phyloP scores from a whole-genome alignment of 805 yeast species.

The Lipomyces spencermartinsiae region DNA sequence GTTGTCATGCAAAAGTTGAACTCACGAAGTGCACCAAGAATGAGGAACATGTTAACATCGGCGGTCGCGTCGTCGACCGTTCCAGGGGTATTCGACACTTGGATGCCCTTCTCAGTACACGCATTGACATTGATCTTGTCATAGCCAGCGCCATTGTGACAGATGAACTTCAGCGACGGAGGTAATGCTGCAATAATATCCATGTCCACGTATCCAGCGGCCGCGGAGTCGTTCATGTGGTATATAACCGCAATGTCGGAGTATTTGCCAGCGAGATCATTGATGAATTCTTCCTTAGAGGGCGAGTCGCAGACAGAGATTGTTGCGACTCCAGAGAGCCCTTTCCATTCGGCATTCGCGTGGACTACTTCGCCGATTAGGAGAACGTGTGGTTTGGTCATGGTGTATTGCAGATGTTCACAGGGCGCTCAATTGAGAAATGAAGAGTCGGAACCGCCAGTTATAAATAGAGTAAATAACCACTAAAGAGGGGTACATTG shows the following conservation, averaged over 20 bases:
- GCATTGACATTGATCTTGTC: slow-evolving; percentile 69
- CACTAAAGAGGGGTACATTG: too few species aligned
- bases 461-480: too few species aligned
- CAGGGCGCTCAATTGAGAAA: neutral
- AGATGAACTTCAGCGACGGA: slow-evolving; percentile 56
- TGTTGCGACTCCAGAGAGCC: slow-evolving; percentile 49
- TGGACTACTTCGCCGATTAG: slow-evolving; percentile 67
- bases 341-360: slow-evolving; percentile 71
- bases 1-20: slow-evolving; percentile 65
- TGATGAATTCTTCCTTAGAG: slow-evolving; percentile 48
- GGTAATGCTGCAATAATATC: slow-evolving; percentile 67
- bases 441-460: too few species aligned
- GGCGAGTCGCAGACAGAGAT: slow-evolving; percentile 27
- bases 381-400: slow-evolving; percentile 62
- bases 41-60: slow-evolving; percentile 67
- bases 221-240: slow-evolving; percentile 57
- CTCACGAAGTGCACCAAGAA: slow-evolving; percentile 69
- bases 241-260: slow-evolving; percentile 51
- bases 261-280: slow-evolving; percentile 51
- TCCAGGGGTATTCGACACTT: slow-evolving; percentile 66
- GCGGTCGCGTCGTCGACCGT: slow-evolving; percentile 77
- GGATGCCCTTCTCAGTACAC: slow-evolving; percentile 60
- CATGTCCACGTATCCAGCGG: slow-evolving; percentile 62
- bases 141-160: slow-evolving; percentile 71
- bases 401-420: neutral